Conservation (phyloP, 73 alveolate genomes). For the Paramecium octaurelia region DNA sequence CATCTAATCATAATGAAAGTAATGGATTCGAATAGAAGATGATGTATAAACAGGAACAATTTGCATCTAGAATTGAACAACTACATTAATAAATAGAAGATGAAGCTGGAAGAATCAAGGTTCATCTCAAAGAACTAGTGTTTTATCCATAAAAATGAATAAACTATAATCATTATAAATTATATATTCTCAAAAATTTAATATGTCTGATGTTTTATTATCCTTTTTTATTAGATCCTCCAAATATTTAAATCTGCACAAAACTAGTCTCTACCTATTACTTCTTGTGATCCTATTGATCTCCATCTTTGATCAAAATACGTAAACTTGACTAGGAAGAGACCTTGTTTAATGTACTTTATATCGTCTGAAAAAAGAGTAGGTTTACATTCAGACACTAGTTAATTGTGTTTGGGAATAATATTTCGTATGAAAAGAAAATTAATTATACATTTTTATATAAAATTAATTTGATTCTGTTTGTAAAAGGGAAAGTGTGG, state of each 20-base stretch:
- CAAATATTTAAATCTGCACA: no score
- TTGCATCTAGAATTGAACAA: background rate
- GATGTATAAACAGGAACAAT: background rate
- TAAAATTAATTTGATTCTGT: background rate
- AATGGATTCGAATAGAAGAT: background rate
- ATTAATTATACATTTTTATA: background rate
- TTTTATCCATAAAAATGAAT: conserved; percentile 38
- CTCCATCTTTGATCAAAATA: no score
- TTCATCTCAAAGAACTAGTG: background rate
- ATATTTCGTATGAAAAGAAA: background rate
- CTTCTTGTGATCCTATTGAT: no score
- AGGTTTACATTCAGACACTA: no score
- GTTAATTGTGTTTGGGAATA: background rate
- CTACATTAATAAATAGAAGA: background rate
- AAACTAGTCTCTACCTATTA: no score
- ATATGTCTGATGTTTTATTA: no score
- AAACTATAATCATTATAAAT: background rate
- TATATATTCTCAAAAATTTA: background rate
- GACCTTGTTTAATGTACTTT: no score
- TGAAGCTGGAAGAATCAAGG: background rate
- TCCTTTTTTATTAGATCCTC: no score
- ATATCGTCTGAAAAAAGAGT: no score
- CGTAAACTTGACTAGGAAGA: no score
- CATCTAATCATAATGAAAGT: background rate
- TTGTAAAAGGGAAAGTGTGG: background rate